Evolutionary conservation across 1,139 yeast species (phyloP), one percentile per base, ranked within the genome.

Genomic region (Candida frijolesensis): DNA sequence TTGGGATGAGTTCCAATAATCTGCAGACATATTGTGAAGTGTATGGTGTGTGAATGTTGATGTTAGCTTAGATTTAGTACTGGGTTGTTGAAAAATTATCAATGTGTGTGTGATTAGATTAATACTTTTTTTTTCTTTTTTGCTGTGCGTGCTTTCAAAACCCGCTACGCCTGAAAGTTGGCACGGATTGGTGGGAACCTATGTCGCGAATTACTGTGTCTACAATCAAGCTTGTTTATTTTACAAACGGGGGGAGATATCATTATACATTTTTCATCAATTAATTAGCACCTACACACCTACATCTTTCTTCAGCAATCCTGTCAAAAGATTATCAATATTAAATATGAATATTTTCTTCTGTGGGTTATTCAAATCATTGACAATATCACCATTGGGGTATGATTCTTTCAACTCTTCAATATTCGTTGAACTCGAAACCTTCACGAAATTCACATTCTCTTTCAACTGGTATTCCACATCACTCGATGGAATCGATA

Each of bases 1-100:
- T 52, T 76, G 81, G 0, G 80, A 71, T 30, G 79, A 74, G 47
- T 64, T 67, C 81, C 81, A 76, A 61, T 70, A 76, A 55, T 76
- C 79, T 7, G 81, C 80, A 0, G 80, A 75, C 81, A 76, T 76
- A 11, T 33, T 40, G 7, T 42, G 35, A 4, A 11, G 14, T 35
- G 19, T 14, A 14, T n/a, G 10, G 27, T 38, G 22, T 25, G 29
- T 25, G 8, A 9, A 9, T 25, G 10, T 25, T 25, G 10, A 25
- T 25, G 7, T 25, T 25, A 25, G 8, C 8, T 25, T 25, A 25
- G 8, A 25, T 25, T 25, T 25, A 22, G 25, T 22, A 25, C 29
- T 19, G 10, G 29, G 29, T 25, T 25, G 29, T 25, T 25, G 29
- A 25, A 25, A 25, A 25, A 22, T 22, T 22, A 22, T 22, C 7